phyloP scores from a whole-genome alignment of 768 basidiomycete species.

The Strobilomyces echinocephalus region DNA sequence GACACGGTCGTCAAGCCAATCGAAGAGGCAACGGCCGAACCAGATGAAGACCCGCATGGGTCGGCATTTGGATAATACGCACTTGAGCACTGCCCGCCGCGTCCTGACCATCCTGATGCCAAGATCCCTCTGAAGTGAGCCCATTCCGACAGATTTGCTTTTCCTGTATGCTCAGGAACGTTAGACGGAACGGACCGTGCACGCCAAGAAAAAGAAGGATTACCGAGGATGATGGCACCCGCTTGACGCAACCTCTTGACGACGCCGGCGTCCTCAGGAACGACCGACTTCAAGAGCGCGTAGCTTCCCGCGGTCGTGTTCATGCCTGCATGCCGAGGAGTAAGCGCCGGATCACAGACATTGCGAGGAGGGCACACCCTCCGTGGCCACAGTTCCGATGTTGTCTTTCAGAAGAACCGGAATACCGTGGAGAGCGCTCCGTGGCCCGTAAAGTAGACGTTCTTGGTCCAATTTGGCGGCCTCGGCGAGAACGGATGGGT shows the following conservation, averaged over 20 bases:
- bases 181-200: background rate
- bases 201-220: background rate
- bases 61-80: conserved; percentile 49
- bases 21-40: too few relatives aligned
- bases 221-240: conserved; percentile 32
- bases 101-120: conserved; percentile 54
- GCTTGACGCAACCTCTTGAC: conserved; percentile 29
- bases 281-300: conserved; percentile 31
- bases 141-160: conserved; percentile 36
- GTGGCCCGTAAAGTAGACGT: conserved; percentile 23
- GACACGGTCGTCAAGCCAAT: conserved; percentile 44
- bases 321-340: conserved; percentile 27
- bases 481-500: conserved; percentile 34
- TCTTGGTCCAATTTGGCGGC: conserved; percentile 34
- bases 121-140: conserved; percentile 40
- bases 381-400: conserved; percentile 28
- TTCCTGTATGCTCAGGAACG: conserved; percentile 31
- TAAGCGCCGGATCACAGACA: background rate
- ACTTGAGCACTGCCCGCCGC: conserved; percentile 46
- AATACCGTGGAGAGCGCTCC: conserved; percentile 36
- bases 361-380: conserved; percentile 13
- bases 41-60: conserved; percentile 53
- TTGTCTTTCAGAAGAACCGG: conserved; percentile 36
- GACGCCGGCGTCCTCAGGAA: conserved; percentile 33
- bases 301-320: conserved; percentile 40